Evolutionary conservation across 202 grass and related monocot species (phyloP), one percentile per base, ranked within the genome.

Genomic region (Dendrocalamus latiflorus): DNA sequence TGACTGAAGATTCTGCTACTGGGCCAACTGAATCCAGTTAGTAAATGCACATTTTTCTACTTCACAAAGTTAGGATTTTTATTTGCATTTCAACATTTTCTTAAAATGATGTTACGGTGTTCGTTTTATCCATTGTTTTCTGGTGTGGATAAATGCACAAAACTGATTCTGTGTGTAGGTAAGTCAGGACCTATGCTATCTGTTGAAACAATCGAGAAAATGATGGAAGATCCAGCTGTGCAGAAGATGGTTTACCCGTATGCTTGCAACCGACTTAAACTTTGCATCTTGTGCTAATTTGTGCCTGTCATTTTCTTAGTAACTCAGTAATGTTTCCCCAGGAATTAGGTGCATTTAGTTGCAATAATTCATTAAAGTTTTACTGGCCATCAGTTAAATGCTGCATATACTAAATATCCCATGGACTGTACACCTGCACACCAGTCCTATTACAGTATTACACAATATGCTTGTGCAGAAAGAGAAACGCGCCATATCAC

Each of bases 211-310:
- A n/a, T n/a, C 47, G 96, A 98, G 73, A 98, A 95, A 88, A 98
- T 98, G 96, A 93, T 98, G 96, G 96, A 98, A 90, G 96, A 98
- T 85, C 96, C 96, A 73, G 57, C 88, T 42, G 89, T 98, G 73
- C 96, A 95, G 86, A 90, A 98, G 78, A 95, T 98, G 96, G 91
- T 98, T 88, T 98, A 85, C 82, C 96, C 96, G 96, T 98, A 95
- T 90, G 92, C 79, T 72, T 62, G 47, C 61, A 22, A 53, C 47
- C 54, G n/a, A 64, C 37, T 71, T 59, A 28, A 83, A 48, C 38
- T 49, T 68, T 6, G 11, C 49, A 84, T 55, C 37, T 58, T 75
- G 56, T 53, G 5, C 18, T 74, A 66, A 34, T 76, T 83, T 58
- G 1, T 74, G 13, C 70, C 64, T 21, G 83, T 7, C 3, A 6